A percentile compares a stretch with the other conserved stretches of the same genome.
These are phyloP conservation scores for Penicillium sp. DNA, from an alignment of 2,329 filamentous ascomycete genomes.

Conservation along the genomic window DNA sequence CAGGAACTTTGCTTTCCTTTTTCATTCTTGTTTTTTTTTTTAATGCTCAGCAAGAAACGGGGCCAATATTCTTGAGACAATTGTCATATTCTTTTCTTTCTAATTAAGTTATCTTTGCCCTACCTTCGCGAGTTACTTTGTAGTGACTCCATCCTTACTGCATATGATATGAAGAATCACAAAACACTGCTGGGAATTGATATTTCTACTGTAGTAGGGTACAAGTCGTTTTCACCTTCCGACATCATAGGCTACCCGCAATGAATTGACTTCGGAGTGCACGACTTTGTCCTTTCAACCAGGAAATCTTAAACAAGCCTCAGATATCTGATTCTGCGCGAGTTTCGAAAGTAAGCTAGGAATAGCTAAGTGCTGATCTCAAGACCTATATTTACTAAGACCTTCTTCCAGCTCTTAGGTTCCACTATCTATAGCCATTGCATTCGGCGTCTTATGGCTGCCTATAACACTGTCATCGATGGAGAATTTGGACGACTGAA, in stretches of 20 bases:
- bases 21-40: too few relatives aligned
- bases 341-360: not conserved
- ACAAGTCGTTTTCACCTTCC: not conserved
- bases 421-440: not conserved
- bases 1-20: too few relatives aligned
- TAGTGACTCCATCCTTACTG: too few relatives aligned
- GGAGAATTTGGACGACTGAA: not conserved
- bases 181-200: too few relatives aligned
- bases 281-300: not conserved
- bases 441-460: not conserved
- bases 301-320: not conserved
- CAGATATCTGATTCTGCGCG: not conserved
- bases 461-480: not conserved
- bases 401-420: not conserved
- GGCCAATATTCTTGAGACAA: too few relatives aligned
- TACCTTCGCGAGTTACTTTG: too few relatives aligned
- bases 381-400: not conserved
- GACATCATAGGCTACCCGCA: not conserved
- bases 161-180: too few relatives aligned
- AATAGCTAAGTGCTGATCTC: not conserved
- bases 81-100: too few relatives aligned
- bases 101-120: too few relatives aligned
- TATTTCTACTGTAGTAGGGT: not conserved
- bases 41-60: too few relatives aligned
- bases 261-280: not conserved